Percentiles rank a stretch among this genome's conserved stretches.
Conservation (phyloP, 2,329 filamentous ascomycete genomes). For the Talaromyces piceae region DNA sequence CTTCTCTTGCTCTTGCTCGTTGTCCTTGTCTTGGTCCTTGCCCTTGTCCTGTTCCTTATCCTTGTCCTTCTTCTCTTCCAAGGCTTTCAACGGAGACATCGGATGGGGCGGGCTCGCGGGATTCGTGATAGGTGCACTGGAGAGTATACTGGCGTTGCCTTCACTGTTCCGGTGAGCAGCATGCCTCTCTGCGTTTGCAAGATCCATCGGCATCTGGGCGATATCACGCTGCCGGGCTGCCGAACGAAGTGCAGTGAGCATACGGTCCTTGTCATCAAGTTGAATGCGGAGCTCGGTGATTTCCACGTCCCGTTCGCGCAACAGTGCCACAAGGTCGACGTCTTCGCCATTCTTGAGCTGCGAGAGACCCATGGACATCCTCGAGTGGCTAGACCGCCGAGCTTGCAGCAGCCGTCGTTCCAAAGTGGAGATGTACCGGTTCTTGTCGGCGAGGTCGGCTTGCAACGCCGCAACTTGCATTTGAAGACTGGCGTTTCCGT, state of each 20-base stretch:
- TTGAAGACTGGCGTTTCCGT: constrained; percentile 72
- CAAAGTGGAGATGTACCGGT: constrained; percentile 87
- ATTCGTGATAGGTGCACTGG: constrained; percentile 15
- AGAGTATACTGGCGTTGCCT: constrained; percentile 23
- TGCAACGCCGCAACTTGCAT: constrained; percentile 90
- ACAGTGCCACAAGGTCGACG: constrained; percentile 60
- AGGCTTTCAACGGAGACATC: constrained; percentile 19
- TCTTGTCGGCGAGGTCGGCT: constrained; percentile 93
- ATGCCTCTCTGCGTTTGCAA: constrained; percentile 25
- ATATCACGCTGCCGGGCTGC: constrained; percentile 79
- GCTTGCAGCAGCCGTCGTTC: constrained; percentile 91
- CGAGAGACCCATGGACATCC: constrained; percentile 68
- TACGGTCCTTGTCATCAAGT: constrained; percentile 89
- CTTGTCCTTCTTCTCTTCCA: constrained; percentile 17
- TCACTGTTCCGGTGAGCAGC: constrained; percentile 22
- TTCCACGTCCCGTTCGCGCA: constrained; percentile 86
- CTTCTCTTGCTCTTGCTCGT: no score
- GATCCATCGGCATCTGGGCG: constrained; percentile 52
- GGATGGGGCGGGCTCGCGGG: constrained; percentile 22
- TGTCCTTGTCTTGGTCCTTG: no score
- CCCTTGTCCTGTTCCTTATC: no score
- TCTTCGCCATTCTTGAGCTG: constrained; percentile 60
- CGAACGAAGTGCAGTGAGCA: constrained; percentile 78
- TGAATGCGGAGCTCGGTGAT: constrained; percentile 84
- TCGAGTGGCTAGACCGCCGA: constrained; percentile 78